These are phyloP conservation scores for Solanum pinnatisectum DNA, from an alignment of 257 asterid genomes.

Conservation along the genomic window DNA sequence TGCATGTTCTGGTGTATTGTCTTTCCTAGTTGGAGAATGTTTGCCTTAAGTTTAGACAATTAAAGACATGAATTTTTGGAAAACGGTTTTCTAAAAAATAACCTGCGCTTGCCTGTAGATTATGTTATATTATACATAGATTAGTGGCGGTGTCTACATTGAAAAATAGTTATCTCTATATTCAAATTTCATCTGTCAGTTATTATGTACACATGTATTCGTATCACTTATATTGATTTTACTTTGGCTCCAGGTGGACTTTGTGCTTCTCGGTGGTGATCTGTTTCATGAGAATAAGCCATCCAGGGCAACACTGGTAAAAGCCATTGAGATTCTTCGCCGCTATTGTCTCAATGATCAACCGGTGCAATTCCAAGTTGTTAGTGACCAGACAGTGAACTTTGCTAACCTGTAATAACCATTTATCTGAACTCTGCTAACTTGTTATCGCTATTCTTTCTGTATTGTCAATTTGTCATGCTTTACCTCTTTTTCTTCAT, in stretches of 20 bases:
- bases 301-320: slow-evolving; percentile 89
- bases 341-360: slow-evolving; percentile 82
- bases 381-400: slow-evolving; percentile 94
- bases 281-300: slow-evolving; percentile 98
- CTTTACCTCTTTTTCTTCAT: background rate
- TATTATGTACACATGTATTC: background rate
- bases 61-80: background rate
- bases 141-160: background rate
- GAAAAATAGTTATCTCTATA: background rate
- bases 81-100: background rate
- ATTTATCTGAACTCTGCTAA: slow-evolving; percentile 42
- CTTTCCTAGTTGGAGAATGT: background rate
- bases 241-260: slow-evolving; percentile 53
- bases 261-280: slow-evolving; percentile 94
- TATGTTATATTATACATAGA: background rate
- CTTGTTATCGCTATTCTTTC: background rate
- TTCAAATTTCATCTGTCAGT: background rate
- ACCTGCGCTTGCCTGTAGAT: background rate
- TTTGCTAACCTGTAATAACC: slow-evolving; percentile 74
- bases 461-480: background rate
- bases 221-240: background rate
- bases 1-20: background rate
- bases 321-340: slow-evolving; percentile 83
- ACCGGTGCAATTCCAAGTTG: slow-evolving; percentile 91
- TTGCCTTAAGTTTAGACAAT: background rate